Evolutionary conservation across 176 grass and related monocot genomes (phyloP), one percentile per base, ranked within the genome.

Genomic region (Elaeis guineensis): DNA sequence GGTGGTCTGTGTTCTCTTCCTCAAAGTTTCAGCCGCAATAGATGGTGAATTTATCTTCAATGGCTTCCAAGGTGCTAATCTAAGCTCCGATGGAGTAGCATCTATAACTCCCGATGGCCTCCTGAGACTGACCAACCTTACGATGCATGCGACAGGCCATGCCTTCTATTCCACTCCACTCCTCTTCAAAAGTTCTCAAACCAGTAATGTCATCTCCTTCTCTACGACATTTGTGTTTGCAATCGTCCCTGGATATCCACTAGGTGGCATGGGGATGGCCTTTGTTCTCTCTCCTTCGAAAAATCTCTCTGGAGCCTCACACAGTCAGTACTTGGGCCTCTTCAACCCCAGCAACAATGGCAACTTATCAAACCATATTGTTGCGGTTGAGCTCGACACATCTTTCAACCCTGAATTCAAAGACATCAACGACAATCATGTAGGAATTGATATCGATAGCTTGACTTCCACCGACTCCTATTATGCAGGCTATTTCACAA

Each of bases 101-200:
- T 0, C 16, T 19, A 61, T 94, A 5, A 79, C 62, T 8, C 4
- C 68, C 16, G 16, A 28, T 2, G 84, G 84, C 23, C 78, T 89
- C 35, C 70, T 95, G 6, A 69, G 69, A 52, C 69, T 93, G 21
- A 84, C 89, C 71, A 79, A 87, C 66, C 75, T 69, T 66, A 82
- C 80, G 1, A 26, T 32, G 17, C 51, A 85, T 25, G 55, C 35
- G 4, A 67, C 7, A 0, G 83, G 83, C 24, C 83, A 85, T 2
- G 73, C 73, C 12, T 85, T 85, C 30, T 52, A 77, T 39, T 49
- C 80, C 3, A 77, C 53, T 56, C 69, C 3, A 49, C 25, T 8
- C 69, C 74, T 19, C 6, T 82, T 49, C 50, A 11, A 67, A 19
- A 50, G 44, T 14, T 3, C 0, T 5, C 54, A 32, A 0, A 16